Conservation (phyloP, 352 stramenopile genomes). For the Globisporangium perplexum region DNA sequence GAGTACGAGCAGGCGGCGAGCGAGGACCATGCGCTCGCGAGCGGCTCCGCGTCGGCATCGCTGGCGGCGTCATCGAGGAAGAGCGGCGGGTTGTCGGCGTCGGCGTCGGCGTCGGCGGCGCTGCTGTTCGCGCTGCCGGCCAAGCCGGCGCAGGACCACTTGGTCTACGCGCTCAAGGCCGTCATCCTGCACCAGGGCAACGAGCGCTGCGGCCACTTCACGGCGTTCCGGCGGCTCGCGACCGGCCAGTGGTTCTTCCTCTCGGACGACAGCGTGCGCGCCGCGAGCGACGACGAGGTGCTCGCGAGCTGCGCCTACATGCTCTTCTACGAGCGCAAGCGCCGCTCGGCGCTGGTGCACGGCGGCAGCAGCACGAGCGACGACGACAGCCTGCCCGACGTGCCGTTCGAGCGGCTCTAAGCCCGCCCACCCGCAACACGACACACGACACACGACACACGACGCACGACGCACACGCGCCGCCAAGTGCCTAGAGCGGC, state of each 20-base stretch:
- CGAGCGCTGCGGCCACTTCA: slow-evolving; percentile 82
- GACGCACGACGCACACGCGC: background rate
- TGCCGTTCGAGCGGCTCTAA: slow-evolving; percentile 21
- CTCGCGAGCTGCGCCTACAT: slow-evolving; percentile 81
- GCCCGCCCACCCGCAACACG: too few relatives aligned
- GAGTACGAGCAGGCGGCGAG: slow-evolving; percentile 44
- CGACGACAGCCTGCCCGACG: slow-evolving; percentile 41
- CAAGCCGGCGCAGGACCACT: slow-evolving; percentile 18
- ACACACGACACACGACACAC: background rate
- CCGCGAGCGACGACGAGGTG: slow-evolving; percentile 53
- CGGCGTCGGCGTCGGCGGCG: slow-evolving; percentile 6
- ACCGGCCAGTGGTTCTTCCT: slow-evolving; percentile 80
- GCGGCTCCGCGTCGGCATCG: slow-evolving; percentile 8
- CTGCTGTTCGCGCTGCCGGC: slow-evolving; percentile 8
- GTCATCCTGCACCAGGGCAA: slow-evolving; percentile 88
- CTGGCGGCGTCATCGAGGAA: background rate
- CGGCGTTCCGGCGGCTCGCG: slow-evolving; percentile 62
- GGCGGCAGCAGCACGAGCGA: slow-evolving; percentile 20
- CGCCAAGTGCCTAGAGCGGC: background rate
- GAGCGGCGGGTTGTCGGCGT: too few relatives aligned
- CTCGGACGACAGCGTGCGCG: slow-evolving; percentile 74
- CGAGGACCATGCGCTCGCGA: slow-evolving; percentile 23
- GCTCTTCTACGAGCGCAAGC: slow-evolving; percentile 87
- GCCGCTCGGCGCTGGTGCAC: slow-evolving; percentile 30
- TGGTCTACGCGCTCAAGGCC: slow-evolving; percentile 68